Evolutionary conservation across 2,329 filamentous ascomycete genomes (phyloP), one percentile per base, ranked within the genome.

Genomic region (Ambrosiella beaveri): DNA sequence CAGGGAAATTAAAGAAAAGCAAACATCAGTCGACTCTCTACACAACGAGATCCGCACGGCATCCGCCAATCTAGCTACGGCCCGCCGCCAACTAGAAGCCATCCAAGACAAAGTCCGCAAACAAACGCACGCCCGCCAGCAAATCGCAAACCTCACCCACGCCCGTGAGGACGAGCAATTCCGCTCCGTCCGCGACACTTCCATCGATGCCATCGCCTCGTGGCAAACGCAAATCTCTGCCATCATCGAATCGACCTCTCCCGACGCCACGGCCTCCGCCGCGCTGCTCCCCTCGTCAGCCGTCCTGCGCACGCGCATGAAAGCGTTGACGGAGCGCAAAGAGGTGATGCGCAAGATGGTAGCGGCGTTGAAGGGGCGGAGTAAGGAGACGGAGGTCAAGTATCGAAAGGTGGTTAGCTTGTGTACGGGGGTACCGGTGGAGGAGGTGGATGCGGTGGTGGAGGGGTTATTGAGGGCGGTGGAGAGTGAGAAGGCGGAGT

Each of bases 341-440:
- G 75, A 78, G 47, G 74, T 77, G 15, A 80, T 93, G 11, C 74
- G 80, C 57, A 79, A 80, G 55, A 80, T 85, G 64, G 83, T 88
- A 1, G 77, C 79, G 15, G 78, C 78, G 5, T 76, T 98, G 7
- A 84, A 88, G 67, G 83, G 84, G 37, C 82, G 86, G 61, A 91
- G 88, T 64, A 84, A 82, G 3, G 89, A 95, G 57, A 76, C 95
- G 2, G 91, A 95, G 66, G 76, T 85, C 63, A 88, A 93, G 70
- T 96, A 96, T 68, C 80, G 89, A 35, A 86, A 85, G 63, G 87
- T 97, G 37, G 88, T 98, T 27, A 82, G 85, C 57, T 73, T 96
- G 11, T 96, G 91, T 67, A 95, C 89, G 0, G 83, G 82, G 7
- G 86, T 90, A 39, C 77, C 81, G 0, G 88, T 94, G 62, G 76